phyloP scores from a whole-genome alignment of 1,139 yeast species.

The Yamadazyma spencermartinsiae region DNA sequence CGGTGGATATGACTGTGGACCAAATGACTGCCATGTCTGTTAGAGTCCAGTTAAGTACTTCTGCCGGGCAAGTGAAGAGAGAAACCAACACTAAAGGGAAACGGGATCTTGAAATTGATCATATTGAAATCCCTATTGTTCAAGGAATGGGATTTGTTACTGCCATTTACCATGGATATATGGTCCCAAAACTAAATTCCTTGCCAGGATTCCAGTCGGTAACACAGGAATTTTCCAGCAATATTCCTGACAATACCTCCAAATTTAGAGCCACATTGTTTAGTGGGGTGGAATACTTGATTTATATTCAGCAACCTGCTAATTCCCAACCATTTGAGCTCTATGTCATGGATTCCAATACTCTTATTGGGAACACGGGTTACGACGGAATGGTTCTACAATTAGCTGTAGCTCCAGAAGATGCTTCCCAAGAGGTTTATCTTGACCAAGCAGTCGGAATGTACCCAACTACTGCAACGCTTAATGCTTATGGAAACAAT shows the following conservation, averaged over 20 bases:
- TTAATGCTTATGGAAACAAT: constrained; percentile 26
- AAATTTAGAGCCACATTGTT: constrained; percentile 58
- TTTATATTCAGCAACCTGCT: constrained; percentile 55
- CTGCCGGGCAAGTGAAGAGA: neutral
- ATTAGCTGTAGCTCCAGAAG: constrained; percentile 53
- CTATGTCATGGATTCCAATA: constrained; percentile 31
- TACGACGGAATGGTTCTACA: constrained; percentile 61
- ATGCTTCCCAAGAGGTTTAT: constrained; percentile 23
- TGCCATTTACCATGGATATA: constrained; percentile 58
- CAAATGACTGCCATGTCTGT: constrained; percentile 60
- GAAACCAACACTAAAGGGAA: constrained; percentile 2
- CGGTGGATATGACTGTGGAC: constrained; percentile 43
- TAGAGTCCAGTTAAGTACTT: constrained; percentile 44
- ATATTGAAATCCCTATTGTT: constrained; percentile 44
- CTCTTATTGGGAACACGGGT: constrained; percentile 43
- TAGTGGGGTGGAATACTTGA: constrained; percentile 53
- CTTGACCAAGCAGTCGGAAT: constrained; percentile 39
- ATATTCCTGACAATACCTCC: constrained; percentile 50
- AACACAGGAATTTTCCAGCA: constrained; percentile 42
- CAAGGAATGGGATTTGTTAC: constrained; percentile 85
- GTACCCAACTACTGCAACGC: constrained; percentile 34
- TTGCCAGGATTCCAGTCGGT: constrained; percentile 53
- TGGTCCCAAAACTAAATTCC: constrained; percentile 54
- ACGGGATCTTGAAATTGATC: constrained; percentile 23
- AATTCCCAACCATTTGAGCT: constrained; percentile 33